phyloP scores from a whole-genome alignment of 495 filamentous ascomycete species.

The Aspergillus mulundensis region DNA sequence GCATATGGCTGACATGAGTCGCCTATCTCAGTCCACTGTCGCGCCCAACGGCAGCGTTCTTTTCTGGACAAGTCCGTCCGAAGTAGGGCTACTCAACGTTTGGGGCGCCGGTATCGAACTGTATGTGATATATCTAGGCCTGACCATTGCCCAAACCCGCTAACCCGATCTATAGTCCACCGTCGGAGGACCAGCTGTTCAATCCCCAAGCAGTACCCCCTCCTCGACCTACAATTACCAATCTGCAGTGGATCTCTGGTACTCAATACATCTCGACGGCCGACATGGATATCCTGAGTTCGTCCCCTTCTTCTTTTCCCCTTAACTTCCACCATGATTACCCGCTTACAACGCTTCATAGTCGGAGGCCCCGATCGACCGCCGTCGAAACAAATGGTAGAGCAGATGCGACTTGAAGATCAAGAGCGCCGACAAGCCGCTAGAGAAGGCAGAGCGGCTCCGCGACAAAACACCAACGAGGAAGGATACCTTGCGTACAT shows the following conservation, averaged over 20 bases:
- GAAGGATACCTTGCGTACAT: constrained; percentile 70
- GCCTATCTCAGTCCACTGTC: constrained; percentile 63
- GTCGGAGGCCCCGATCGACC: constrained; percentile 85
- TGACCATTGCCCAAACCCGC: constrained; percentile 18
- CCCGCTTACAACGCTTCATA: constrained; percentile 23
- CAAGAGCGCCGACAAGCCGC: constrained; percentile 49
- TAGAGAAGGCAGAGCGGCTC: constrained; percentile 31
- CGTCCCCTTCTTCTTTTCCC: constrained; percentile 14
- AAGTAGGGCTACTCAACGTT: constrained; percentile 72
- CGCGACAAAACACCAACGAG: constrained; percentile 23
- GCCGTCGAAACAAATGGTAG: constrained; percentile 72
- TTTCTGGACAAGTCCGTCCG: constrained; percentile 85
- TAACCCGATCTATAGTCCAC: constrained; percentile 35
- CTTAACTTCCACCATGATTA: too few relatives aligned
- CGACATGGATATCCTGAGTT: constrained; percentile 84
- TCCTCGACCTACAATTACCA: constrained; percentile 88
- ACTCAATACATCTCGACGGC: constrained; percentile 85
- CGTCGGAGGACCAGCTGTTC: constrained; percentile 66
- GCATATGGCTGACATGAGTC: constrained; percentile 65
- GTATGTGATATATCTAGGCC: constrained; percentile 26
- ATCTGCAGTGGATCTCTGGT: constrained; percentile 92
- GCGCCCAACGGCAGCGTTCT: constrained; percentile 75
- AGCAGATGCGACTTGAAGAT: constrained; percentile 57
- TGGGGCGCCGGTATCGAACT: constrained; percentile 69
- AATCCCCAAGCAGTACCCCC: constrained; percentile 70